phyloP scores from a whole-genome alignment of 2,329 filamentous ascomycete genomes.

The Hirsutella thompsonii region DNA sequence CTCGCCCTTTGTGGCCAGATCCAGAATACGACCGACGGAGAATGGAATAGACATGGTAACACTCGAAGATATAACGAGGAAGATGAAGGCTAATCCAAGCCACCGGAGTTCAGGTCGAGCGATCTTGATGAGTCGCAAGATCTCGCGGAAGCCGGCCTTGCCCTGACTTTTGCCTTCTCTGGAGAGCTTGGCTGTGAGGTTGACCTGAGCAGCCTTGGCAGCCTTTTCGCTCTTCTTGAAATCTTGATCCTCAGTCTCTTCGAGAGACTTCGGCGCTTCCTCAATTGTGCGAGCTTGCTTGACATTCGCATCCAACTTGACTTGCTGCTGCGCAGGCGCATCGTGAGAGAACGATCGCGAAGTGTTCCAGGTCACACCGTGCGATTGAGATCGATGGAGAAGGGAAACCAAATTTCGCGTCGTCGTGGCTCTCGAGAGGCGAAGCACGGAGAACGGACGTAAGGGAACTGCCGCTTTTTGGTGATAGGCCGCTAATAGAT shows the following conservation, averaged over 20 bases:
- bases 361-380: constrained; percentile 3
- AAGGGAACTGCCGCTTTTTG: background rate
- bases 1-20: constrained; percentile 68
- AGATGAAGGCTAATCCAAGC: constrained; percentile 66
- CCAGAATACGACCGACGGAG: constrained; percentile 89
- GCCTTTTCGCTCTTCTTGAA: constrained; percentile 70
- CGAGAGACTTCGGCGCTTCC: constrained; percentile 16
- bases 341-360: constrained; percentile 18
- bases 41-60: constrained; percentile 97
- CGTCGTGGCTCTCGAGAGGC: background rate
- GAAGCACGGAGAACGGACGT: background rate
- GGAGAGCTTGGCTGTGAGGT: constrained; percentile 74
- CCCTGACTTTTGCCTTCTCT: constrained; percentile 57
- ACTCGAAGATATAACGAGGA: constrained; percentile 77
- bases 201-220: constrained; percentile 74
- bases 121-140: constrained; percentile 80
- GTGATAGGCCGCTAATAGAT: background rate
- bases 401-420: background rate
- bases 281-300: constrained; percentile 20
- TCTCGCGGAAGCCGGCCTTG: constrained; percentile 56
- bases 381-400: background rate
- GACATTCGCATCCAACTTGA: constrained; percentile 16
- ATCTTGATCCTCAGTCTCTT: constrained; percentile 21
- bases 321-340: constrained; percentile 10
- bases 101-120: constrained; percentile 73